phyloP scores from a whole-genome alignment of 1,139 yeast genomes.

The Blastobotrys buckinghamii region DNA sequence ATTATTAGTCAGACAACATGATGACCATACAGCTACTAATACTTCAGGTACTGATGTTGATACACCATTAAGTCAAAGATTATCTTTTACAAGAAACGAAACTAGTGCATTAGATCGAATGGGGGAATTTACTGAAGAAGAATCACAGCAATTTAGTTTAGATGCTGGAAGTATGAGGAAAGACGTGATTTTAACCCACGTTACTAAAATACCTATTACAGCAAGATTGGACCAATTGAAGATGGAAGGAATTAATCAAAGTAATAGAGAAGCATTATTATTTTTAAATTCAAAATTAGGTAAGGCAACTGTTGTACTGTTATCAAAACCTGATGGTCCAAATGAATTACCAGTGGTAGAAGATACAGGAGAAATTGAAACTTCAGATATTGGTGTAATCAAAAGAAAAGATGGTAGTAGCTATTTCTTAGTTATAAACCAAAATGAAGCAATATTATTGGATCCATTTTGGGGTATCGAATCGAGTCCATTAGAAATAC shows the following conservation, averaged over 20 bases:
- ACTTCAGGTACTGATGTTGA: slow-evolving; percentile 11
- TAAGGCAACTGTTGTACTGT: slow-evolving; percentile 21
- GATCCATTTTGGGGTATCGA: slow-evolving; percentile 61
- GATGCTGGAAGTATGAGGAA: slow-evolving; percentile 40
- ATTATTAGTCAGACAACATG: slow-evolving; percentile 9
- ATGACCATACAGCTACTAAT: slow-evolving; percentile 6
- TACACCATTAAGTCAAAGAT: slow-evolving; percentile 19
- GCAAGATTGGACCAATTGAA: slow-evolving; percentile 10
- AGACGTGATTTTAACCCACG: slow-evolving; percentile 60
- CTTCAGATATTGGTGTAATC: slow-evolving; percentile 1
- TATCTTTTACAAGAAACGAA: slow-evolving; percentile 20
- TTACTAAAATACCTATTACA: slow-evolving; percentile 23
- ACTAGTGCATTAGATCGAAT: slow-evolving; percentile 21
- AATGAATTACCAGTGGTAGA: slow-evolving; percentile 14
- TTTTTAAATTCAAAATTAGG: slow-evolving; percentile 32
- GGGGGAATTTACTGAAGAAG: slow-evolving; percentile 16
- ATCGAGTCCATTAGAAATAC: slow-evolving; percentile 37
- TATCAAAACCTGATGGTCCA: slow-evolving; percentile 20
- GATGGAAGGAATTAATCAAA: slow-evolving; percentile 21
- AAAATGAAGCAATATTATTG: slow-evolving; percentile 40
- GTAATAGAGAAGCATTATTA: slow-evolving; percentile 46
- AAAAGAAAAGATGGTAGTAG: slow-evolving; percentile 3
- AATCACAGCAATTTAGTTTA: slow-evolving; percentile 11
- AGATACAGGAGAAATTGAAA: slow-evolving; percentile 1
- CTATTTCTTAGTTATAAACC: neutral